phyloP scores from a whole-genome alignment of 257 asterid species.

The Lycium barbarum region DNA sequence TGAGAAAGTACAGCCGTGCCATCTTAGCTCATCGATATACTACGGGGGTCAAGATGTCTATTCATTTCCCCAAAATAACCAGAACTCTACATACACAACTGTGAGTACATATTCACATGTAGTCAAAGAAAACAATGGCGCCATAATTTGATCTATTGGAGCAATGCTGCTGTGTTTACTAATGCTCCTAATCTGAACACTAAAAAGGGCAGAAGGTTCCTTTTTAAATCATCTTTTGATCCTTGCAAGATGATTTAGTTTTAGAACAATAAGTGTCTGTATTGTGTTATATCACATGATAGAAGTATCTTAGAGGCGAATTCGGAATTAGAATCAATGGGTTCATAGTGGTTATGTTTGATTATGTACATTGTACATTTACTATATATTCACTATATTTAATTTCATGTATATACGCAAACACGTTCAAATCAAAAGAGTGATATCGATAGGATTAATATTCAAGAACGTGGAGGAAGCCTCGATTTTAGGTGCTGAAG shows the following conservation, averaged over 20 bases:
- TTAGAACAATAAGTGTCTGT: background rate
- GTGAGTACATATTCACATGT: conserved; percentile 47
- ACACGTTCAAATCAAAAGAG: background rate
- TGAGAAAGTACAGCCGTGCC: conserved; percentile 64
- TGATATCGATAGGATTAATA: background rate
- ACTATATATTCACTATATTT: background rate
- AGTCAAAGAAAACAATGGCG: background rate
- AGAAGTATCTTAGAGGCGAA: background rate
- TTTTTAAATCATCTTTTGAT: background rate
- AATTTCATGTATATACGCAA: background rate
- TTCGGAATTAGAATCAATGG: background rate
- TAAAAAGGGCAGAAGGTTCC: background rate
- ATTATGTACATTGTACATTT: background rate
- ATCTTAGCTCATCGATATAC: conserved; percentile 82
- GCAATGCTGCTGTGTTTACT: background rate
- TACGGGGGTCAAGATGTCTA: conserved; percentile 90
- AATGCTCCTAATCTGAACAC: background rate
- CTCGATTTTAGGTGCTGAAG: background rate
- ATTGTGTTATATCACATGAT: background rate
- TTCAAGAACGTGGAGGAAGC: background rate
- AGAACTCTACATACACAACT: conserved; percentile 51
- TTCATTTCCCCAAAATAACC: conserved; percentile 58
- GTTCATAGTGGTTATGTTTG: background rate
- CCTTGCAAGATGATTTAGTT: background rate
- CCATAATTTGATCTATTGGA: background rate